Evolutionary conservation across 2,329 filamentous ascomycete species (phyloP), one percentile per base, ranked within the genome.

Genomic region (Aureobasidium sp.): DNA sequence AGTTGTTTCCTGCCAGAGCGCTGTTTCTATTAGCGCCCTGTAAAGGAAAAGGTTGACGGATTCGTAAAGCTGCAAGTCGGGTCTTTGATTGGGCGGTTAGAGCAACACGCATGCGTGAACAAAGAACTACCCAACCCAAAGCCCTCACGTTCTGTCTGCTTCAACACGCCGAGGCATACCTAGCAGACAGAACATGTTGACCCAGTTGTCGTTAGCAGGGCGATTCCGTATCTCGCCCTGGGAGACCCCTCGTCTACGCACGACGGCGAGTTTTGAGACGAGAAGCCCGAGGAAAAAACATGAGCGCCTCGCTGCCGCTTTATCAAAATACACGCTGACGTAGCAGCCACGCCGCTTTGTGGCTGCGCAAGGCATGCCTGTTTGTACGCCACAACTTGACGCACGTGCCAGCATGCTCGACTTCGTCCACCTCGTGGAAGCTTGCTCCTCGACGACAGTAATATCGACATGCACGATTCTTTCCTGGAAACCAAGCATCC

Each of bases 1-100:
- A 67, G 67, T 68, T 72, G 70, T 67, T 70, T 67, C 32, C 67
- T 69, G 68, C 66, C 63, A 67, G 67, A 65, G 65, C 68, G 69
- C 65, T 59, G 55, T 59, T 69, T 67, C 69, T 68, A 68, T 74
- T 72, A 64, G 65, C 65, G 65, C 65, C 63, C 61, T 48, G n/a
- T 50, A 49, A 47, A 34, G 42, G 45, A 27, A 49, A 34, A 49
- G 41, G 59, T 48, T 41, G 59, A 61, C 50, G 59, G 42, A 45
- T 53, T 36, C 42, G 42, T 53, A 41, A 29, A 58, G 61, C 52
- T 49, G 52, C 34, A 49, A 57, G 59, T 58, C 44, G 36, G 34
- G 52, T 62, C 45, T 36, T 54, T 58, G 47, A 57, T 62, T 45
- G 52, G 52, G 50, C 42, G 52, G 50, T 50, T 49, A 47, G 50